Base-by-base conservation (phyloP, 1,284 basidiomycete genomes). In the Trametes sp. region DNA sequence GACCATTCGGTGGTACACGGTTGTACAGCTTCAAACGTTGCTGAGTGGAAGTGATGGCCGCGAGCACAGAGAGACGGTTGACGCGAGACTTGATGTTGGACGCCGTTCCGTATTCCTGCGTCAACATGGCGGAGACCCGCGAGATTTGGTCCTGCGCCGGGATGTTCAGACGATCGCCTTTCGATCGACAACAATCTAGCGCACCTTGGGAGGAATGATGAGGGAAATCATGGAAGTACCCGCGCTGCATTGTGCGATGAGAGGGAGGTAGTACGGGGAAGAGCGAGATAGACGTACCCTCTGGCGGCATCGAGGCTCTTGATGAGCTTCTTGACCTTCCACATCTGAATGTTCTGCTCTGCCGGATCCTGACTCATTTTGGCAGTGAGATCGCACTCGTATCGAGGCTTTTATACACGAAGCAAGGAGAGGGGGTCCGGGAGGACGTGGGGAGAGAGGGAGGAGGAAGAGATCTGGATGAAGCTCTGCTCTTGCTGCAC, bases 11-110 rank as follows among this genome's bases (percentile, higher is more conserved):
- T 3, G 97, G 98, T 0, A 98, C 96, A 66, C 95, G 88, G 74
- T 90, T 94, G 84, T 98, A 99, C 10, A 99, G 85, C 82, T 99
- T 99, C 66, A 99, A 85, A 69, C 96, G 89, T 72, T 99, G 96
- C 79, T 99, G 97, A n/a, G 98, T 98, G 73, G 94, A 96, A 23
- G 97, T 98, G 75, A 99, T 99, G 66, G 98, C 98, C 50, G 97
- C 95, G 53, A 99, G 85, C 28, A 99, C 98, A 36, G 97, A 99
- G 41, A 98, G 87, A 70, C 97, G 89, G 83, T 99, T 99, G 74
- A 99, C 97, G 67, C 98, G 95, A 72, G 96, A 98, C 80, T 99
- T 99, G 86, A 99, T 99, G 83, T 99, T 99, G 67, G 96, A 98
- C 19, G 96, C 96, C 11, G 95, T 96, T 64, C 95, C 97, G 76